A percentile compares a stretch with the other conserved stretches of the same genome.
Conservation (phyloP, 257 asterid genomes). For the Vinca minor region DNA sequence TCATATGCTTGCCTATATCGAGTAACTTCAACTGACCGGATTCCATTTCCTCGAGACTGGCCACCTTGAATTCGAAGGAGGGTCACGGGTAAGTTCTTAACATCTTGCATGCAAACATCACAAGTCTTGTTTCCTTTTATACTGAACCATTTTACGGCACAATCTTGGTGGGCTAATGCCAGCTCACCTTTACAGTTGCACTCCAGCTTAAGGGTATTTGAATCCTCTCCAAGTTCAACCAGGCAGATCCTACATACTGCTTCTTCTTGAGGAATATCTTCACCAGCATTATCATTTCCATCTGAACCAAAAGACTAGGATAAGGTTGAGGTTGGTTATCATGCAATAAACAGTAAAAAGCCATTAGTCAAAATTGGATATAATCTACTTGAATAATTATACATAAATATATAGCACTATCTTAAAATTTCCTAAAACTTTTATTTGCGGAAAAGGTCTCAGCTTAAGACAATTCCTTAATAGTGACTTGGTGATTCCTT, state of each 20-base stretch:
- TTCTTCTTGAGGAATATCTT: slow-evolving; percentile 76
- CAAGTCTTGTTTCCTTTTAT: slow-evolving; percentile 91
- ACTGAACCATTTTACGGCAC: slow-evolving; percentile 93
- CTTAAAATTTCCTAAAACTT: background rate
- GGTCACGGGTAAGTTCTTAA: slow-evolving; percentile 75
- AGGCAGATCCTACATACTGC: slow-evolving; percentile 94
- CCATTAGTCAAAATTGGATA: background rate
- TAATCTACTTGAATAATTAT: background rate
- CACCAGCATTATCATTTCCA: slow-evolving; percentile 37
- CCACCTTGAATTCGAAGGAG: slow-evolving; percentile 57
- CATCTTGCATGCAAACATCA: slow-evolving; percentile 87
- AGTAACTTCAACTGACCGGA: slow-evolving; percentile 31
- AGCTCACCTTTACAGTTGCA: slow-evolving; percentile 95
- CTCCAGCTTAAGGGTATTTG: slow-evolving; percentile 81
- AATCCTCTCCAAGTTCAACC: slow-evolving; percentile 69
- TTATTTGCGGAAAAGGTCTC: background rate
- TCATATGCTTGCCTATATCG: slow-evolving; percentile 55
- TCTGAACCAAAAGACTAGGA: slow-evolving; percentile 40
- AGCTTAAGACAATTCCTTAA: background rate
- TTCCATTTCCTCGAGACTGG: slow-evolving; percentile 34
- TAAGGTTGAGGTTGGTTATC: slow-evolving; percentile 24
- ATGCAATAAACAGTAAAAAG: too few species aligned
- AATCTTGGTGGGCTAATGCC: slow-evolving; percentile 87
- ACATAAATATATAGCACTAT: background rate
- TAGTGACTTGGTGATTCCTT: background rate